Base-by-base conservation (phyloP, 345 rosid species). In the Turnera subulata region DNA sequence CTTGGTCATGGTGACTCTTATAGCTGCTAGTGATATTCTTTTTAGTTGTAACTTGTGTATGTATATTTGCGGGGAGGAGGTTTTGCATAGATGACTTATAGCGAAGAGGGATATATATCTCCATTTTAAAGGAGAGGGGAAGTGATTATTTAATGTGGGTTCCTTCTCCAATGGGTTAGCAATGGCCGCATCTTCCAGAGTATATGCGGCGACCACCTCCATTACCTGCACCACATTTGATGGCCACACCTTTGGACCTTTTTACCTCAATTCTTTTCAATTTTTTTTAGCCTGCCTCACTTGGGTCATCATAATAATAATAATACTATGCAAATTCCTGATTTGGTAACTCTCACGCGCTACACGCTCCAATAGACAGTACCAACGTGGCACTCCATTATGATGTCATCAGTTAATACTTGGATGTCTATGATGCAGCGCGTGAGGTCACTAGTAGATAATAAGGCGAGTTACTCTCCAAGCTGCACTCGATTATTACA, bases 171-270 rank as follows among this genome's bases (percentile, higher is more conserved):
- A 14, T 20, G 56, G 70, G 49, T 26, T 46, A 12, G 38, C 37
- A 37, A 49, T 20, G 56, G 54, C 61, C n/a, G 80, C 76, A 79
- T 79, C 80, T 76, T 76, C 78, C 72, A 70, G 29, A 53, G 80
- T 40, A 79, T 70, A 79, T 79, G 65, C 80, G 61, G 62, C 59
- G 53, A 52, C 71, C 73, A 72, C 55, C 53, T 44, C 56, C 59
- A 61, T 39, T 43, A n/a, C n/a, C n/a, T n/a, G 64, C 45, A 53
- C 60, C 18, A 11, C 46, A 20, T 47, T 57, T 61, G 63, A 48
- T 58, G 55, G 7, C 60, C 59, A 24, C 70, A 11, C 13, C 45
- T 53, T 54, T 47, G 15, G 32, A 12, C 24, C 56, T 22, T 63
- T 45, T n/a, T n/a, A n/a, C 26, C 21, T 13, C 0, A 6, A 16